Percentiles rank a stretch among this genome's conserved stretches.
Conservation (phyloP, 495 filamentous ascomycete genomes). For the Hypoxylon fragiforme region DNA sequence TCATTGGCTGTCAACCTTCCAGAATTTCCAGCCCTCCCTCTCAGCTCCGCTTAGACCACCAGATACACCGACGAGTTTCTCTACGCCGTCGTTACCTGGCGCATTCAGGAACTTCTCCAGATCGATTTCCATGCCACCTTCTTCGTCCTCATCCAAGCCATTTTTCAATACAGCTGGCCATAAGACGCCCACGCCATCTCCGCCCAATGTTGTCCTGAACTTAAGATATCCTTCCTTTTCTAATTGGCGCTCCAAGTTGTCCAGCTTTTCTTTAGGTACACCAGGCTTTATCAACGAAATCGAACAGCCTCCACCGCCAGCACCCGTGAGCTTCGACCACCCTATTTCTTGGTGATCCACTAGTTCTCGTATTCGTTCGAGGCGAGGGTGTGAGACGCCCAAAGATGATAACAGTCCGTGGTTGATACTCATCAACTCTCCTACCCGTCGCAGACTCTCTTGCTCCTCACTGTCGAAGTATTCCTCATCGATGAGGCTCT, state of each 20-base stretch:
- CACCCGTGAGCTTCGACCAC: slow-evolving; percentile 96
- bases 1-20: slow-evolving; percentile 63
- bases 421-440: slow-evolving; percentile 88
- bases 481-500: slow-evolving; percentile 66
- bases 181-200: slow-evolving; percentile 88
- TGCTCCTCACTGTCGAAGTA: slow-evolving; percentile 63
- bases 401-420: slow-evolving; percentile 86
- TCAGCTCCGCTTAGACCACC: slow-evolving; percentile 56
- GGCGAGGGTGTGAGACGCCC: slow-evolving; percentile 88
- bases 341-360: slow-evolving; percentile 89
- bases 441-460: slow-evolving; percentile 66
- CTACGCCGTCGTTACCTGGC: slow-evolving; percentile 77
- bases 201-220: slow-evolving; percentile 86
- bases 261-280: slow-evolving; percentile 51
- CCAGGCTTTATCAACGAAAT: slow-evolving; percentile 82
- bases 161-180: slow-evolving; percentile 86
- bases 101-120: slow-evolving; percentile 87
- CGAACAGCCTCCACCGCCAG: slow-evolving; percentile 91
- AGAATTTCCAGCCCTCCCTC: slow-evolving; percentile 91
- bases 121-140: slow-evolving; percentile 88
- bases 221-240: slow-evolving; percentile 75
- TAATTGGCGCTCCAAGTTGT: slow-evolving; percentile 66
- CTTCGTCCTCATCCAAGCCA: slow-evolving; percentile 64
- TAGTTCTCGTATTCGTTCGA: slow-evolving; percentile 90
- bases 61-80: slow-evolving; percentile 70